These are phyloP conservation scores for Claviceps africana DNA, from an alignment of 2,329 filamentous ascomycete species.

Conservation along the genomic window DNA sequence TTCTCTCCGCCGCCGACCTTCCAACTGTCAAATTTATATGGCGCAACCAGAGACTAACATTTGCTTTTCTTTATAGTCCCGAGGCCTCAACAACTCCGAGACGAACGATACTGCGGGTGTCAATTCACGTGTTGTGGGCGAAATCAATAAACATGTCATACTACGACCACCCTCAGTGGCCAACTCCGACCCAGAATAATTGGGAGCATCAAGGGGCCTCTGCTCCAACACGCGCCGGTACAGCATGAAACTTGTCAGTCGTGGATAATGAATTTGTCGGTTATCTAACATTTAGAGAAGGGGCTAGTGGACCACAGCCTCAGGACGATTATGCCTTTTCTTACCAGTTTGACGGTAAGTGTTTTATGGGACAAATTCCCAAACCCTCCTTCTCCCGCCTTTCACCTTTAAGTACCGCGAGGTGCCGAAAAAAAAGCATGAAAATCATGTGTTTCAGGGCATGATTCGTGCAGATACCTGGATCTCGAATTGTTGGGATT, in stretches of 20 bases:
- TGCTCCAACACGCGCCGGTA: constrained; percentile 28
- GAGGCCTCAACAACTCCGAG: not conserved
- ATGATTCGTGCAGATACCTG: not conserved
- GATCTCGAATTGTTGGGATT: not conserved
- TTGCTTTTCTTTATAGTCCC: not conserved
- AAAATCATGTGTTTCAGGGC: not conserved
- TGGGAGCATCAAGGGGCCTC: constrained; percentile 31
- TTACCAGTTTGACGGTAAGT: constrained; percentile 81
- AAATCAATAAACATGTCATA: constrained; percentile 24
- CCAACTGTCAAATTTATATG: too few relatives aligned
- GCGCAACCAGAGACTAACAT: not conserved
- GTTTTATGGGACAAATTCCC: not conserved
- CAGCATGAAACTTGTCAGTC: constrained; percentile 1
- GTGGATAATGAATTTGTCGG: not conserved
- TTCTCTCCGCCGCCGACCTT: not conserved
- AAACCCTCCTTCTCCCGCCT: not conserved
- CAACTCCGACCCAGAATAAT: constrained; percentile 24
- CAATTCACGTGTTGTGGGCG: not conserved
- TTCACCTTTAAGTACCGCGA: not conserved
- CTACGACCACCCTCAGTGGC: constrained; percentile 31
- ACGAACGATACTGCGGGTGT: not conserved
- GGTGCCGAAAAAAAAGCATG: not conserved
- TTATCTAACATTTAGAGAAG: constrained; percentile 26
- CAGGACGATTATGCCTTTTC: constrained; percentile 72
- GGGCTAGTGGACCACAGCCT: constrained; percentile 59